Percentiles rank a stretch among this genome's conserved stretches.
Evolutionary conservation across 257 asterid genomes (phyloP).

Genomic region (Nicotiana knightiana): DNA sequence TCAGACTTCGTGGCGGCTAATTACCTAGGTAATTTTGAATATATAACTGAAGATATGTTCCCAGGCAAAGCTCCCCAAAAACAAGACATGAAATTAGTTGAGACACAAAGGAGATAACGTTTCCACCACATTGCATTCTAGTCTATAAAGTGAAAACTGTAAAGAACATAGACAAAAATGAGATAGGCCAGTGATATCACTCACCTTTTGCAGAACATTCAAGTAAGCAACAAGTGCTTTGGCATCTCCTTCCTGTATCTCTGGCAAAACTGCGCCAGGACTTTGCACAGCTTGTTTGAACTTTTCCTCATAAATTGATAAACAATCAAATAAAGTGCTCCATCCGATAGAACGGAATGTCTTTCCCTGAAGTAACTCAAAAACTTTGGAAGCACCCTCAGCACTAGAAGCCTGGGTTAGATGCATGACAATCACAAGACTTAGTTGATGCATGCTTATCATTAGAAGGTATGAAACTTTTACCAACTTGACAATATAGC

Average conservation of each 20-base stretch:
- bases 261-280: conserved; percentile 73
- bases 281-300: conserved; percentile 76
- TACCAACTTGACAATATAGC: background rate
- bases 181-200: background rate
- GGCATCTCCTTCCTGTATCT: conserved; percentile 96
- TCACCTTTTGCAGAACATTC: conserved; percentile 80
- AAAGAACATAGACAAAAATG: background rate
- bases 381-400: conserved; percentile 88
- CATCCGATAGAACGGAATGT: conserved; percentile 83
- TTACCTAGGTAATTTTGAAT: background rate
- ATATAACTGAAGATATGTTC: background rate
- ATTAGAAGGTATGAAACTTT: background rate
- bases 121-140: background rate
- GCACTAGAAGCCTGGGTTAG: conserved; percentile 67
- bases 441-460: background rate
- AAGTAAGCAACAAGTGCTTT: conserved; percentile 91
- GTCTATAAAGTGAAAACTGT: background rate
- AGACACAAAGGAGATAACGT: background rate
- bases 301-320: conserved; percentile 82
- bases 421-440: conserved; percentile 28
- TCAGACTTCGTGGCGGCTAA: background rate
- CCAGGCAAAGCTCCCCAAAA: background rate
- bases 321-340: conserved; percentile 82
- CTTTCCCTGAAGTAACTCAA: conserved; percentile 90
- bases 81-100: background rate